Percentiles rank a stretch among this genome's conserved stretches.
Conservation (phyloP, 169 alveolate species). For the Babesia gibsoni region DNA sequence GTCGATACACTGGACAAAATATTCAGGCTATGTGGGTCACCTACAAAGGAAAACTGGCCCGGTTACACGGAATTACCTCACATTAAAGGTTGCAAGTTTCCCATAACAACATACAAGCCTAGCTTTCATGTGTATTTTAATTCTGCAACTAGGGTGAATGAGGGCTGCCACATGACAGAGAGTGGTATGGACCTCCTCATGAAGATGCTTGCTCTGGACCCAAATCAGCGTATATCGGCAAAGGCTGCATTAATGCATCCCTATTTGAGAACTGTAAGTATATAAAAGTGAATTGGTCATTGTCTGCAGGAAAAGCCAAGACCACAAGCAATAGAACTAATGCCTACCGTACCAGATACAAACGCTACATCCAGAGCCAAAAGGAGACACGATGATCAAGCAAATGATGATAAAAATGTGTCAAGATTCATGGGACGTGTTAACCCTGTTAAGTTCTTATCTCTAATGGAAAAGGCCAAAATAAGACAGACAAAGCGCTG, state of each 20-base stretch:
- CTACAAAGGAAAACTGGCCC: conserved; percentile 75
- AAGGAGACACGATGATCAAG: conserved; percentile 20
- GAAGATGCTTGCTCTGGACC: conserved; percentile 89
- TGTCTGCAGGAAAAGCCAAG: conserved; percentile 52
- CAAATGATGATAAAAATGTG: conserved; percentile 1
- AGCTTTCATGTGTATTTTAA: conserved; percentile 63
- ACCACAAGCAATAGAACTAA: conserved; percentile 44
- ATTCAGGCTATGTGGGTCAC: conserved; percentile 90
- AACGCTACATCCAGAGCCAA: conserved; percentile 33
- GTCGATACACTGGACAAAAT: conserved; percentile 84
- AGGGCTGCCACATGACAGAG: conserved; percentile 74
- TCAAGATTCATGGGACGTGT: conserved; percentile 51
- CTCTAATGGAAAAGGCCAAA: conserved; percentile 47
- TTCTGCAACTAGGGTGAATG: conserved; percentile 26
- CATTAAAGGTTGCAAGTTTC: conserved; percentile 54
- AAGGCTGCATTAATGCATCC: conserved; percentile 93
- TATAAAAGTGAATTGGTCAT: neutral
- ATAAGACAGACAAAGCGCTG: neutral
- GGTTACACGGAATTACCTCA: conserved; percentile 63
- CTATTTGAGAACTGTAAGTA: conserved; percentile 61
- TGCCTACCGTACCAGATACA: conserved; percentile 66
- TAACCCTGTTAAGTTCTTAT: conserved; percentile 54
- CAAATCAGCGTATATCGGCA: conserved; percentile 90
- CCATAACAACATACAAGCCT: conserved; percentile 58
- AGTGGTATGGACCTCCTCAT: conserved; percentile 90